Evolutionary conservation across 495 filamentous ascomycete genomes (phyloP), one percentile per base, ranked within the genome.

Genomic region (Filosporella fistucella): DNA sequence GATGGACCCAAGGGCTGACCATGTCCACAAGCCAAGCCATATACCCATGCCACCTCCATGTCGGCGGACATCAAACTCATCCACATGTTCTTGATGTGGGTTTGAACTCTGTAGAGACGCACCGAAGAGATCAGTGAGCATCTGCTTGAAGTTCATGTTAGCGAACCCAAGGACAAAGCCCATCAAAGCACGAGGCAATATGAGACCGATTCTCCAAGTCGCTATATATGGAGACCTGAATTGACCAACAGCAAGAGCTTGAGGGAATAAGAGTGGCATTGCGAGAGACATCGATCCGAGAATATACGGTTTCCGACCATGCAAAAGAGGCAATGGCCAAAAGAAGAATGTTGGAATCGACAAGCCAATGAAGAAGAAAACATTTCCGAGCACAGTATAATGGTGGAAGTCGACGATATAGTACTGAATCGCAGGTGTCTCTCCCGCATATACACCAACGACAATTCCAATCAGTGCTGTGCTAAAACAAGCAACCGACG

Each of bases 11-110:
- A 81, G 81, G 49, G 73, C 82, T 55, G 81, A 82, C 77, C 82
- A 89, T 3, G 80, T 78, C 82, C 84, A 89, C 22, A 88, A 67
- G 3, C 86, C 85, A 28, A 90, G 68, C 86, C 86, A 90, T 13
- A 85, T 62, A 3, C 86, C 86, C 64, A 87, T 80, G 3, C 86
- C 85, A 26, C 85, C 84, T 13, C 86, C 86, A 49, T 85, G 82
- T 26, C 83, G 69, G 25, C 84, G 72, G 23, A 84, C 74, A 56
- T 88, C 84, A 42, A 72, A 72, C 37, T 65, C 58, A 42, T 81
- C 71, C 0, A 83, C 80, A 10, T 82, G 53, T 58, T 87, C 84
- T 62, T 86, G 81, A 55, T 87, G 84, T 3, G 84, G 84, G 40
- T 80, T 79, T 13, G 71, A 69, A 57, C 81, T 84, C 68, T 86